Evolutionary conservation across 805 yeast species (phyloP), one percentile per base, ranked within the genome.

Genomic region (Cyberlindnera euphorbiae): DNA sequence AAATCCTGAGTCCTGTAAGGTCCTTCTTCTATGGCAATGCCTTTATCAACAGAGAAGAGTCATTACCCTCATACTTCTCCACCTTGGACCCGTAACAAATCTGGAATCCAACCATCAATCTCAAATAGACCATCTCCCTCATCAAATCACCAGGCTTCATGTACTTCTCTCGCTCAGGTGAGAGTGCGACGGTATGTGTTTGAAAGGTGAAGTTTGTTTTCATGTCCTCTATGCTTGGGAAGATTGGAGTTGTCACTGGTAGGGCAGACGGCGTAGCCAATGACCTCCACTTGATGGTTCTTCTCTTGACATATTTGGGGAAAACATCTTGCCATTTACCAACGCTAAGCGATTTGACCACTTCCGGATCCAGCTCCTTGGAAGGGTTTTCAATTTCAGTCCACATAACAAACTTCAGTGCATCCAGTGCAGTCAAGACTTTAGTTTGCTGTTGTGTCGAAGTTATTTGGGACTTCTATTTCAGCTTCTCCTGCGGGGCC

Each of bases 251-350:
- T 2, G 87, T 78, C 0, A 85, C 64, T 0, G 99, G 99, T 17
- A 93, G 64, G 6, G 95, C 82, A 0, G 97, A 97, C 0, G 99
- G 99, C 0, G 96, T 77, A 11, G 88, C 81, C 35, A 94, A 68
- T 0, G 97, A 89, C 35, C 86, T 75, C 99, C 99, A 93, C 53
- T 89, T 89, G 33, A 89, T 80, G 12, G 79, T 65, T 48, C 75
- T 74, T 36, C 84, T 66, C 35, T 72, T 76, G 12, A 80, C 77
- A 28, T 75, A 73, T 11, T 73, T 71, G 0, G 97, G 96, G 49
- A 86, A 86, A 1, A 88, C 95, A 59, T 83, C 87, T 38, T 79
- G 79, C 98, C 98, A 93, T 39, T 95, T 73, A 6, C 95, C 90
- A 30, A 76, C 78, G n/a, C 77, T 70, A 8, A 79, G 63, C 38